These are phyloP conservation scores for Botrytis squamosa DNA, from an alignment of 2,329 filamentous ascomycete genomes.

Conservation along the genomic window DNA sequence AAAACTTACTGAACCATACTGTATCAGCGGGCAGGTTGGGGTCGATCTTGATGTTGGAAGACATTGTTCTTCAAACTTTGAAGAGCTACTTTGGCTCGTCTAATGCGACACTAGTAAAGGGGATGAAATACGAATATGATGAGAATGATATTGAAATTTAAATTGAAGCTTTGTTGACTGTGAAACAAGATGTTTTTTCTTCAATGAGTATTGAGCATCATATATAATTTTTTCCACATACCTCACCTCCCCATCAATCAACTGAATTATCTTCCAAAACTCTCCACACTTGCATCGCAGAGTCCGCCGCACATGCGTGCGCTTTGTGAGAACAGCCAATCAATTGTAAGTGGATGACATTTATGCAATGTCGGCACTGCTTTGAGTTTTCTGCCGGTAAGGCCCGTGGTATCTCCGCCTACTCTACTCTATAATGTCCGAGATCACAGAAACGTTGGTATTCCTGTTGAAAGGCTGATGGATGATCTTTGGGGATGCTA, in stretches of 20 bases:
- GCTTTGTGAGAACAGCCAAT: neutral
- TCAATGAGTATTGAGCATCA: neutral
- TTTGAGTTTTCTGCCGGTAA: neutral
- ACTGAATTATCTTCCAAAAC: too few species aligned
- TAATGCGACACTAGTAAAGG: neutral
- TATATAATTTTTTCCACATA: neutral
- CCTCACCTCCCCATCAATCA: neutral
- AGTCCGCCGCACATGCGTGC: neutral
- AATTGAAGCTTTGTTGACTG: too few species aligned
- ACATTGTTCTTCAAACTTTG: neutral
- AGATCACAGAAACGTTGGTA: neutral
- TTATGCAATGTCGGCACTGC: neutral
- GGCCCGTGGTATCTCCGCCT: neutral
- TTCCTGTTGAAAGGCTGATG: neutral
- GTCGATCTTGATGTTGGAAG: neutral
- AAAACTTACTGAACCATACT: slow-evolving; percentile 13
- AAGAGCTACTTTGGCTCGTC: neutral
- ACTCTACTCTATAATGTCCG: too few species aligned
- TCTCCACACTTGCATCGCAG: neutral
- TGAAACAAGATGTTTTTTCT: neutral
- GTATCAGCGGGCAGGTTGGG: slow-evolving; percentile 3
- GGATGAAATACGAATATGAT: neutral
- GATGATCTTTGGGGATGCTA: neutral
- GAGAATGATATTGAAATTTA: neutral
- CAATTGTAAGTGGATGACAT: neutral